Evolutionary conservation across 202 grass and related monocot genomes (phyloP).

Genomic region (Schoenoplectus triqueter): DNA sequence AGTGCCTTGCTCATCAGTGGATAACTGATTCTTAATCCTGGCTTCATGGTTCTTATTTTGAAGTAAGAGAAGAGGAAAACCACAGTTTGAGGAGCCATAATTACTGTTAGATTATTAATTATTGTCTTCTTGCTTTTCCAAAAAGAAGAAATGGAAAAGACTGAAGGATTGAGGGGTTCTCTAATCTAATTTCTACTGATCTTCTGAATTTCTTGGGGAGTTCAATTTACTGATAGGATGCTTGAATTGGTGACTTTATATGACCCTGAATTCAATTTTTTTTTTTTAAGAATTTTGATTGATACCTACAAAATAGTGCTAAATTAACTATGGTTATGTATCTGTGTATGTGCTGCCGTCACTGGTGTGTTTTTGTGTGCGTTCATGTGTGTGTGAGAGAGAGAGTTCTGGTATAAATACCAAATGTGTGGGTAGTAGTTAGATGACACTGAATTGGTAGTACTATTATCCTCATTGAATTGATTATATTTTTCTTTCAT

Average conservation of each 20-base stretch:
- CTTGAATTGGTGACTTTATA: not conserved
- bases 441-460: not conserved
- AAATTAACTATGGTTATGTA: not conserved
- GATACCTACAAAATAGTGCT: not conserved
- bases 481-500: constrained; percentile 19
- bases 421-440: not conserved
- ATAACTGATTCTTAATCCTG: constrained; percentile 40
- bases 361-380: not conserved
- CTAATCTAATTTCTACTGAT: not conserved
- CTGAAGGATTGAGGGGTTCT: not conserved
- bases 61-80: not conserved
- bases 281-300: not conserved
- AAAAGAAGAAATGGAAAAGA: not conserved
- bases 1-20: constrained; percentile 77
- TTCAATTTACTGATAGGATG: constrained; percentile 7
- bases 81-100: not conserved
- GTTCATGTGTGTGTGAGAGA: not conserved
- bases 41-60: constrained; percentile 6
- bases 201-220: constrained; percentile 3
- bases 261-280: not conserved
- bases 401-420: not conserved
- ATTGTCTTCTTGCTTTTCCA: constrained; percentile 8
- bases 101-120: constrained; percentile 23
- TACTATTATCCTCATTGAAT: constrained; percentile 5
- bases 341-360: not conserved